phyloP scores from a whole-genome alignment of 2,329 filamentous ascomycete species.

The Davidsoniella eucalypti region DNA sequence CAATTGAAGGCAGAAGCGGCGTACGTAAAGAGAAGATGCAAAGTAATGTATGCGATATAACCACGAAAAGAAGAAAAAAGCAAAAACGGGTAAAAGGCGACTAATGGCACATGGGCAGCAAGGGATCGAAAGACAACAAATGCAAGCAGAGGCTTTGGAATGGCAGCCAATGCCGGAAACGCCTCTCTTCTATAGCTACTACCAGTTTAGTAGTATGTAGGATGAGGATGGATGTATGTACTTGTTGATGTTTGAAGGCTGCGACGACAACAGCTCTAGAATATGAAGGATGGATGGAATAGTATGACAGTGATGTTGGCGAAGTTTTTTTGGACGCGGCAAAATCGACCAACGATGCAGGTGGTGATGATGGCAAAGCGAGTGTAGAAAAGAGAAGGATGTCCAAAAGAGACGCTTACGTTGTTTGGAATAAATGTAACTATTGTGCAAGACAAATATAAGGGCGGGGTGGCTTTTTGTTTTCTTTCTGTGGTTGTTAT shows the following conservation, averaged over 20 bases:
- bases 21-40: neutral
- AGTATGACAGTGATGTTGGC: no score
- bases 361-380: no score
- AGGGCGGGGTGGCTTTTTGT: neutral
- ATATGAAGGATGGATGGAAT: no score
- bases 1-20: neutral
- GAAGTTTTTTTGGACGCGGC: no score
- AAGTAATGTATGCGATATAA: no score
- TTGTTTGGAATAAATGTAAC: neutral
- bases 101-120: conserved; percentile 6
- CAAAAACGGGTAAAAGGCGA: conserved; percentile 3
- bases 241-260: no score
- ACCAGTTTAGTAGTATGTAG: neutral
- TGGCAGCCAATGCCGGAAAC: neutral
- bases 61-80: conserved; percentile 1
- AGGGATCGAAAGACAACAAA: neutral
- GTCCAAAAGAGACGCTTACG: no score
- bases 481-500: neutral
- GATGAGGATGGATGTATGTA: no score
- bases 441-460: no score
- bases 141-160: neutral
- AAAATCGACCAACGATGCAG: no score
- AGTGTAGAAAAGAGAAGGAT: neutral
- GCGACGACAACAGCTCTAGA: no score
- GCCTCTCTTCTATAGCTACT: neutral